A percentile compares a stretch with the other conserved stretches of the same genome.
These are phyloP conservation scores for Suillus plorans DNA, from an alignment of 768 basidiomycete species.

Conservation along the genomic window DNA sequence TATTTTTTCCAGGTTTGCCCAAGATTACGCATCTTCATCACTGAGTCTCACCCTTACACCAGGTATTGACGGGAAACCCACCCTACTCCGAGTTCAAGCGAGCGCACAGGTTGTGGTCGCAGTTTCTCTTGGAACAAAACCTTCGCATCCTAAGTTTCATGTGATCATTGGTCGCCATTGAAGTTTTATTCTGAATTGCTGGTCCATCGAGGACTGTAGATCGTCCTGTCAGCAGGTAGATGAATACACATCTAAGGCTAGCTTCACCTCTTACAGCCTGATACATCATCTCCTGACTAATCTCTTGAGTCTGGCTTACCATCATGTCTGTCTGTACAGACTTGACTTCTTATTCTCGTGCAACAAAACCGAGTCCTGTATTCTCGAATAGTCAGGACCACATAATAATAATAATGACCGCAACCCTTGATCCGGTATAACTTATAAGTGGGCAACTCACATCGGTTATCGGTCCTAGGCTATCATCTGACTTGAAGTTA, in stretches of 20 bases:
- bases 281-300: not conserved
- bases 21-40: not conserved
- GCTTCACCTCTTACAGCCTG: not conserved
- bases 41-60: not conserved
- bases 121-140: slow-evolving; percentile 6
- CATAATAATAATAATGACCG: not conserved
- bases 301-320: not conserved
- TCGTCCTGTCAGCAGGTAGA: slow-evolving; percentile 20
- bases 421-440: not conserved
- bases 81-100: slow-evolving; percentile 10
- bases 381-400: not conserved
- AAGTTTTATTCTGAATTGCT: slow-evolving; percentile 11
- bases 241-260: slow-evolving; percentile 24
- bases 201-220: slow-evolving; percentile 17
- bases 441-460: too few species aligned
- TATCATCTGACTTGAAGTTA: not conserved
- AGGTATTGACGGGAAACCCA: slow-evolving; percentile 5
- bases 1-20: slow-evolving; percentile 10
- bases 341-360: not conserved
- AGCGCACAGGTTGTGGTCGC: slow-evolving; percentile 10
- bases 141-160: not conserved
- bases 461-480: too few species aligned
- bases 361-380: not conserved
- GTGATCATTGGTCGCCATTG: slow-evolving; percentile 3
- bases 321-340: not conserved